Conservation (phyloP, 140 eudicot genomes). For the Stevia rebaudiana region DNA sequence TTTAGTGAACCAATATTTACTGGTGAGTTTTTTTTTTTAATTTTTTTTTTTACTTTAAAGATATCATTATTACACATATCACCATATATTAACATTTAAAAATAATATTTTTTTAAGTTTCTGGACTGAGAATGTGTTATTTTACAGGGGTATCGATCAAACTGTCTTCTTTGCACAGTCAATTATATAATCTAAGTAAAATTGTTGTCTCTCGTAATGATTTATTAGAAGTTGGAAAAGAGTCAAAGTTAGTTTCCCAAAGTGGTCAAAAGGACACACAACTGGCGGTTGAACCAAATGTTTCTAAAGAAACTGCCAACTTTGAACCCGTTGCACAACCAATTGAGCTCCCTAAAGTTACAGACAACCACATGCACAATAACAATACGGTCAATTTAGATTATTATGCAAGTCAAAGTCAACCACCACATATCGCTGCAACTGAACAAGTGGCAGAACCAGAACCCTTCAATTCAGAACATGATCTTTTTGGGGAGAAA, state of each 20-base stretch:
- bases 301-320: conserved; percentile 28
- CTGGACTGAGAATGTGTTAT: not conserved
- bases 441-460: conserved; percentile 25
- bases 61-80: not conserved
- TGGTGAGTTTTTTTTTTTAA: conserved; percentile 45
- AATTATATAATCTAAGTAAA: conserved; percentile 47
- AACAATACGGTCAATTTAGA: conserved; percentile 16
- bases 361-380: conserved; percentile 23
- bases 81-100: not conserved
- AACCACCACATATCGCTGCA: conserved; percentile 18
- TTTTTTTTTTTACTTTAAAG: not conserved
- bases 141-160: conserved; percentile 53
- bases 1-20: conserved; percentile 63
- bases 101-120: not conserved
- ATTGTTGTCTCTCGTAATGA: conserved; percentile 33
- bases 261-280: conserved; percentile 16
- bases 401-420: conserved; percentile 8
- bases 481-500: conserved; percentile 23
- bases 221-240: conserved; percentile 28
- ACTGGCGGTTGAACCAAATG: conserved; percentile 18
- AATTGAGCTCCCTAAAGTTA: conserved; percentile 23
- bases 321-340: conserved; percentile 24
- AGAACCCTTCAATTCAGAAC: conserved; percentile 26
- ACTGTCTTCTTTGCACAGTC: conserved; percentile 64
- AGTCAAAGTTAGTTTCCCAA: conserved; percentile 23